These are phyloP conservation scores for Macaranga tanarius DNA, from an alignment of 441 rosid genomes.

Conservation along the genomic window DNA sequence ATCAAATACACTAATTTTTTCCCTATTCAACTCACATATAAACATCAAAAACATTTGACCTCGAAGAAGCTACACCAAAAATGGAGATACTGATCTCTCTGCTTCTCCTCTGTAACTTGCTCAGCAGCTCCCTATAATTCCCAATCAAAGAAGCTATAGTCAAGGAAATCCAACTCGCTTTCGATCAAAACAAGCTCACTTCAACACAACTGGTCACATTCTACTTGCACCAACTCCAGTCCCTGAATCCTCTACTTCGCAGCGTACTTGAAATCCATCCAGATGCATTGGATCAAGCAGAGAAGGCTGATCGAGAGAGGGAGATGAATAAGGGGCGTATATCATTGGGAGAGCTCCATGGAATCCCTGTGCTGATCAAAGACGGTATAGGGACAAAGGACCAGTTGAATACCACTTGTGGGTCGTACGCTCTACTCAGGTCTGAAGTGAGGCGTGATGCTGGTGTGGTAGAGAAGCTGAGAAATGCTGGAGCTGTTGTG, in stretches of 20 bases:
- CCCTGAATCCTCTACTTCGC: conserved; percentile 49
- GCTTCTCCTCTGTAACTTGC: too few relatives aligned
- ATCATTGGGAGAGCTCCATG: conserved; percentile 42
- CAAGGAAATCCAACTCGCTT: conserved; percentile 43
- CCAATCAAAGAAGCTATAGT: conserved; percentile 54
- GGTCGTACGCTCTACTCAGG: conserved; percentile 59
- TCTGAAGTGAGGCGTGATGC: conserved; percentile 64
- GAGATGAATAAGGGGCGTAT: neutral
- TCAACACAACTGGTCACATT: conserved; percentile 59
- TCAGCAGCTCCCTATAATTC: conserved; percentile 6
- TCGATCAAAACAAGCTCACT: conserved; percentile 44
- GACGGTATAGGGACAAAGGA: conserved; percentile 66
- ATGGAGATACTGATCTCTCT: too few relatives aligned
- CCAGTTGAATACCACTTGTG: conserved; percentile 70
- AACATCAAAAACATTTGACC: too few relatives aligned
- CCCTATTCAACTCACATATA: too few relatives aligned
- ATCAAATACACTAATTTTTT: too few relatives aligned
- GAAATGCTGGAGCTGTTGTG: conserved; percentile 63
- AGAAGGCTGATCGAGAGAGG: conserved; percentile 53
- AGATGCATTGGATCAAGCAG: conserved; percentile 54
- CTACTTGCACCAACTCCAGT: conserved; percentile 45
- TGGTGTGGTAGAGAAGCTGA: conserved; percentile 49
- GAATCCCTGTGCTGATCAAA: conserved; percentile 68
- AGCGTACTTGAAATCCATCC: conserved; percentile 75
- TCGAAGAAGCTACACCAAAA: too few relatives aligned